Evolutionary conservation across 331 rosid genomes (phyloP), one percentile per base, ranked within the genome.

Genomic region (Quercus tomentella): DNA sequence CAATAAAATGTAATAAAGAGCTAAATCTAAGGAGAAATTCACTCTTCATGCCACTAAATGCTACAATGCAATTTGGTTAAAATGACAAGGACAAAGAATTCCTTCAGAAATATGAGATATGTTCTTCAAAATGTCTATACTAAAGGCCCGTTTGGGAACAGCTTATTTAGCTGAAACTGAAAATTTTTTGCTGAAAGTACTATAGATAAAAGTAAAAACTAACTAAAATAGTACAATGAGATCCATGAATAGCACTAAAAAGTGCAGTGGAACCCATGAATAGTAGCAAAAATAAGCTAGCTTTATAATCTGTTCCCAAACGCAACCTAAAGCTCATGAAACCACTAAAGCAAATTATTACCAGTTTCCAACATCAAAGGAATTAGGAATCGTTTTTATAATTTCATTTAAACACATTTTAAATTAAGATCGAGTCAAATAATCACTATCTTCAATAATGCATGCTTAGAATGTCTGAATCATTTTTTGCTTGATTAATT

Each of bases 121-220:
- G 66, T 60, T 60, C 14, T 60, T 11, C 18, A 22, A 23, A 1
- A 26, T 10, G 18, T 21, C 16, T 60, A 7, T 11, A 60, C 5
- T 7, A 35, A 35, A 0, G 10, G 43, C 7, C 0, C 2, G 0
- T 35, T 35, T 35, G 0, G 0, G 9, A 35, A 35, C 2, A 35
- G 0, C 10, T 35, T 35, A 6, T 6, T 7, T 35, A 35, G 0
- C 1, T 35, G 0, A 35, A 6, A 35, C 0, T 35, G 0, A 35
- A 35, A 35, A 7, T 1, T 35, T 35, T 35, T 35, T 35, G 0
- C 10, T 35, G 2, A 35, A 7, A 35, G 2, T 35, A 35, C 9
- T 1, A 2, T 7, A 35, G 0, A 35, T 35, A 35, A 35, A 35
- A 0, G 2, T 35, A 35, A 35, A 35, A 35, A 0, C 9, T 35